Conservation (phyloP, 257 asterid genomes). For the Nicotiana tabacum region DNA sequence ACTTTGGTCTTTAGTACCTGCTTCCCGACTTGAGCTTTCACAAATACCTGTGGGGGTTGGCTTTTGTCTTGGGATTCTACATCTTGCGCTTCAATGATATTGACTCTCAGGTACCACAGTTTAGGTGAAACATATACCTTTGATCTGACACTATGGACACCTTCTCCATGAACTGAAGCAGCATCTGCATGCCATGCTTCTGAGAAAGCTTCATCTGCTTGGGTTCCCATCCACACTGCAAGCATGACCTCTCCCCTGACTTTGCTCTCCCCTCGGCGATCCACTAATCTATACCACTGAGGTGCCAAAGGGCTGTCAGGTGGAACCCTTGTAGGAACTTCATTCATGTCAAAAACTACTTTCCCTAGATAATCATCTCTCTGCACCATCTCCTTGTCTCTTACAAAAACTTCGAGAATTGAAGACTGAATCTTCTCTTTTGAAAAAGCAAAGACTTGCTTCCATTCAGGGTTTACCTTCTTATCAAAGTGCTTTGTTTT, state of each 20-base stretch:
- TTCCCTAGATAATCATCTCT: constrained; percentile 56
- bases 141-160: constrained; percentile 49
- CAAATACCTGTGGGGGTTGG: constrained; percentile 51
- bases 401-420: constrained; percentile 43
- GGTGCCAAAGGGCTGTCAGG: constrained; percentile 88
- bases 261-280: constrained; percentile 37
- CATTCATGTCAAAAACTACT: constrained; percentile 65
- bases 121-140: constrained; percentile 80
- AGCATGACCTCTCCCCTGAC: constrained; percentile 60
- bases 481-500: constrained; percentile 59
- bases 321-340: constrained; percentile 67
- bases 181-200: constrained; percentile 74
- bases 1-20: constrained; percentile 53
- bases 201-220: constrained; percentile 71
- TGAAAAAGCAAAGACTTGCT: constrained; percentile 67
- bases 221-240: constrained; percentile 79
- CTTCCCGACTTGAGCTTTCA: constrained; percentile 67
- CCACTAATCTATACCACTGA: constrained; percentile 65
- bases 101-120: constrained; percentile 61
- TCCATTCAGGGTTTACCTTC: constrained; percentile 49
- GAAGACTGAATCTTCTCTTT: constrained; percentile 67
- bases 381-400: constrained; percentile 51
- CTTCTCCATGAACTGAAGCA: constrained; percentile 49
- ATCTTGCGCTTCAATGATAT: constrained; percentile 67
- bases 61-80: constrained; percentile 45